These are phyloP conservation scores for Botrytis pseudocinerea DNA, from an alignment of 2,329 filamentous ascomycete genomes.

Conservation along the genomic window DNA sequence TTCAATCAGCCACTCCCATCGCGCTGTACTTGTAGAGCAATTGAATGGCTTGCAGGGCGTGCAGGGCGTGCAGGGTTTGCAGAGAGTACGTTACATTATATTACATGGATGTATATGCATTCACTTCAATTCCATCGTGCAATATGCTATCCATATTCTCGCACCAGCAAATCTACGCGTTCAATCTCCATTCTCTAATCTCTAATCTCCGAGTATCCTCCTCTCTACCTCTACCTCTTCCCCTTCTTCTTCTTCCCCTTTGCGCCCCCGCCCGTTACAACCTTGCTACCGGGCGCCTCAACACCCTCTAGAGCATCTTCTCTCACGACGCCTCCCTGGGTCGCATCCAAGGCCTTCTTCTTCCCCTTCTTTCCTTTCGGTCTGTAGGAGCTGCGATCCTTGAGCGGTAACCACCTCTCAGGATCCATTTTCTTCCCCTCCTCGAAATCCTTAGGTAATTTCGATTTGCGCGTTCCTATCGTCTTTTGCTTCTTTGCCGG, in stretches of 20 bases:
- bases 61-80: background rate
- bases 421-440: conserved; percentile 79
- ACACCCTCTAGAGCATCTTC: conserved; percentile 70
- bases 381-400: conserved; percentile 83
- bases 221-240: conserved; percentile 51
- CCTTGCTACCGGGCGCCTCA: conserved; percentile 62
- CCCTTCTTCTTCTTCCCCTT: conserved; percentile 45
- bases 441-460: conserved; percentile 72
- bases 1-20: too few species aligned
- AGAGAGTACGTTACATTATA: background rate
- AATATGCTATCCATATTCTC: background rate
- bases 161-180: too few species aligned
- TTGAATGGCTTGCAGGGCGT: too few species aligned
- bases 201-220: background rate
- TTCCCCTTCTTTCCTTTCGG: conserved; percentile 92
- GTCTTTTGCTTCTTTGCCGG: conserved; percentile 35
- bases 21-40: background rate
- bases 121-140: background rate
- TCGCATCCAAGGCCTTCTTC: conserved; percentile 74
- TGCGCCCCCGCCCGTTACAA: conserved; percentile 53
- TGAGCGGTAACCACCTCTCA: conserved; percentile 89
- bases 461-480: conserved; percentile 51
- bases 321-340: conserved; percentile 80
- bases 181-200: background rate
- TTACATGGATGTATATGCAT: background rate